Percentiles rank a stretch among this genome's conserved stretches.
Conservation (phyloP, 257 asterid genomes). For the Solanum piurae region DNA sequence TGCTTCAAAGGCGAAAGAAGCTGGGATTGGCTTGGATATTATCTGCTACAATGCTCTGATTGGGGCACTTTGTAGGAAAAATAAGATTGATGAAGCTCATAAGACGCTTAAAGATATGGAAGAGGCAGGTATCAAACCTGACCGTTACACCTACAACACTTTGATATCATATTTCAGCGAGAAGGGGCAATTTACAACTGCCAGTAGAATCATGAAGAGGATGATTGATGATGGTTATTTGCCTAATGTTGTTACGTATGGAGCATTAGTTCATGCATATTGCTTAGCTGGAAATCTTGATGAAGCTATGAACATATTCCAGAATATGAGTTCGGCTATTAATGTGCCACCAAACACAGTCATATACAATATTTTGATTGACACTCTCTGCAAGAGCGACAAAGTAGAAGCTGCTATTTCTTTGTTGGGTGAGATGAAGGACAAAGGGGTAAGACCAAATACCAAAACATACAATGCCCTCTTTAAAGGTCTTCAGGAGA, state of each 20-base stretch:
- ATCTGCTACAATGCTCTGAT: conserved; percentile 54
- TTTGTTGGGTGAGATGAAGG: conserved; percentile 64
- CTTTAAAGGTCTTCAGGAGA: conserved; percentile 55
- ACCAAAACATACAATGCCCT: conserved; percentile 64
- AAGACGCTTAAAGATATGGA: conserved; percentile 61
- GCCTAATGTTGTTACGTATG: conserved; percentile 69
- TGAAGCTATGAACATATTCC: conserved; percentile 50
- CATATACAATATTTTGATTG: conserved; percentile 59
- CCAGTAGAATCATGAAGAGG: conserved; percentile 32
- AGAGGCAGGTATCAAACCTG: conserved; percentile 44
- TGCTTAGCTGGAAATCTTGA: conserved; percentile 37
- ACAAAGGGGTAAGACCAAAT: conserved; percentile 46
- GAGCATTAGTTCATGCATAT: conserved; percentile 60
- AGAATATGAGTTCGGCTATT: conserved; percentile 33
- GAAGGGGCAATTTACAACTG: conserved; percentile 44
- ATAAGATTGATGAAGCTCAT: conserved; percentile 43
- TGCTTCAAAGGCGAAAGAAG: conserved; percentile 44
- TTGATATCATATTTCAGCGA: conserved; percentile 51
- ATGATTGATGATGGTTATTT: conserved; percentile 45
- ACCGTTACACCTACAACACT: conserved; percentile 63
- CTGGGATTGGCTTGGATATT: conserved; percentile 57
- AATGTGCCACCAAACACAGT: conserved; percentile 50
- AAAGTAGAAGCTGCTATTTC: conserved; percentile 52
- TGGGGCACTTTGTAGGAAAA: conserved; percentile 63
- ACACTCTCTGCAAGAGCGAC: conserved; percentile 52